Evolutionary conservation across 805 yeast species (phyloP).

Genomic region (Metschnikowia similis): DNA sequence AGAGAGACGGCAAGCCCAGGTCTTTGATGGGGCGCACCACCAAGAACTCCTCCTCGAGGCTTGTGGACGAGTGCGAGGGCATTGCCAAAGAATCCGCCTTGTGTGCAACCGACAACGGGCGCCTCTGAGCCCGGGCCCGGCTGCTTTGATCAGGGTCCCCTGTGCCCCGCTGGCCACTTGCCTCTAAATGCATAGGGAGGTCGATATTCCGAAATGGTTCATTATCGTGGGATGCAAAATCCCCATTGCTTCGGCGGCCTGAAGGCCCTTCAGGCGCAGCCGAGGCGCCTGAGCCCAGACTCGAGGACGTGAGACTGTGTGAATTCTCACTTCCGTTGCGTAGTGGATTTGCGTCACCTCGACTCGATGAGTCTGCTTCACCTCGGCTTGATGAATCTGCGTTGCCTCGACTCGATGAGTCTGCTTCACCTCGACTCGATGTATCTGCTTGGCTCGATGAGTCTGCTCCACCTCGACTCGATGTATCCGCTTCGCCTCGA

Average conservation of each 20-base stretch:
- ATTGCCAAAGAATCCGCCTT: constrained; percentile 10
- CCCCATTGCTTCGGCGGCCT: neutral
- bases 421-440: too few relatives aligned
- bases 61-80: neutral
- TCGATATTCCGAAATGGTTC: constrained; percentile 16
- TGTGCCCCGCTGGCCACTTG: neutral
- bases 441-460: too few relatives aligned
- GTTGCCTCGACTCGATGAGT: too few relatives aligned
- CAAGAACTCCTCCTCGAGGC: constrained; percentile 30
- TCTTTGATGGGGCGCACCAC: constrained; percentile 30
- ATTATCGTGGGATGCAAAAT: neutral
- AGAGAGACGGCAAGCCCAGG: constrained; percentile 26
- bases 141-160: neutral
- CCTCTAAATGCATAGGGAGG: constrained; percentile 4
- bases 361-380: too few relatives aligned
- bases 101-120: neutral
- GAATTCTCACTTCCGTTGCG: too few relatives aligned
- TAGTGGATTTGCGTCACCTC: too few relatives aligned
- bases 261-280: neutral
- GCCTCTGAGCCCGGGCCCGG: neutral
- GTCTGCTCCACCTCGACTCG: too few relatives aligned
- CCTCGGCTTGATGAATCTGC: too few relatives aligned
- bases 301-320: too few relatives aligned
- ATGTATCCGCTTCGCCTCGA: too few relatives aligned
- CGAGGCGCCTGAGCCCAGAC: neutral